Evolutionary conservation across 495 filamentous ascomycete genomes (phyloP), one percentile per base, ranked within the genome.

Genomic region (Penicillium simplicissimum): DNA sequence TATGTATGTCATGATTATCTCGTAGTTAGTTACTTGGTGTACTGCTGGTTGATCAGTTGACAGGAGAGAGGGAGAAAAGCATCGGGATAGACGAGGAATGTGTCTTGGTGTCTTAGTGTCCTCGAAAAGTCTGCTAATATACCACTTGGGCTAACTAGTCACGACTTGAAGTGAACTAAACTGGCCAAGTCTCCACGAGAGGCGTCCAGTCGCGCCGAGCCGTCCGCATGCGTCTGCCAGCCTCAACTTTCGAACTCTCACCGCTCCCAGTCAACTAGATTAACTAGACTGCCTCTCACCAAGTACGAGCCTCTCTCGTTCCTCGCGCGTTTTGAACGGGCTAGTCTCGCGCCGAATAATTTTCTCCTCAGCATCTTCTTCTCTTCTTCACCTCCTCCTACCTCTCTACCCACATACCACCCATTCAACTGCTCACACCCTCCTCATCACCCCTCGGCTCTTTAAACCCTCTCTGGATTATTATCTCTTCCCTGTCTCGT

Each of bases 141-240:
- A 28, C n/a, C n/a, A n/a, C n/a, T n/a, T n/a, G n/a, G n/a, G n/a
- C n/a, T n/a, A n/a, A n/a, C n/a, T n/a, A n/a, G 23, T 25, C 23
- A 3, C 23, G 23, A 25, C 23, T 25, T 25, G 23, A 25, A 25
- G 28, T 31, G 3, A 31, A 31, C 6, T 31, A 31, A 31, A 31
- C 28, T 31, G 28, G 28, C 28, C 2, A 4, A 31, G 28, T 31
- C 28, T 6, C 28, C 28, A 31, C 6, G 28, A 31, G 28, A 13
- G 4, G 13, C 49, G 21, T 53, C 34, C 36, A 25, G 34, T 55
- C 19, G 53, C 53, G 36, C 53, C 53, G 53, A 42, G 17, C 53
- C 53, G 23, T 55, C 65, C 65, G 65, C 65, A 67, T 64, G 65
- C 65, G 61, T 61, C 58, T 25, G 28, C 28, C 64, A 63, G 52